Conservation (phyloP, 352 stramenopile species). For the Phytopythium mirpurense region DNA sequence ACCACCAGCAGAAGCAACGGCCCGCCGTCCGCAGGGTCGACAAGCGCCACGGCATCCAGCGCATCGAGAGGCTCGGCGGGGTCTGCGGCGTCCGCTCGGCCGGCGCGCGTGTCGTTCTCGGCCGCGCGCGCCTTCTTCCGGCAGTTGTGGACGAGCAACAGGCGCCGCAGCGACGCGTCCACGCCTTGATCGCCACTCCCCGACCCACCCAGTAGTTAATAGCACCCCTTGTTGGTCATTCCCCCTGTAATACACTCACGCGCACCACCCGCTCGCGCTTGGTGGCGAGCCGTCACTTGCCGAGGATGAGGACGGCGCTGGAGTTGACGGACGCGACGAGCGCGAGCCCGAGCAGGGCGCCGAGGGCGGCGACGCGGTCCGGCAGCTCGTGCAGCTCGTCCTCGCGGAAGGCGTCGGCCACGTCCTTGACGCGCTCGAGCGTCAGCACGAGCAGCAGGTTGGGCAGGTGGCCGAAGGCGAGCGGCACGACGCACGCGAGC, state of each 20-base stretch:
- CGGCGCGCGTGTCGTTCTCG: slow-evolving; percentile 47
- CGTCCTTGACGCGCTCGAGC: slow-evolving; percentile 54
- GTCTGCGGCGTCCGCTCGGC: slow-evolving; percentile 10
- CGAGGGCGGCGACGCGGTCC: slow-evolving; percentile 43
- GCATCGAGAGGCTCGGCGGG: slow-evolving; percentile 1
- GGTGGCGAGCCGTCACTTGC: slow-evolving; percentile 1
- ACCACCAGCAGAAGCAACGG: too few relatives aligned
- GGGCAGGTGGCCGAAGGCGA: slow-evolving; percentile 52
- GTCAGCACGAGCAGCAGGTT: slow-evolving; percentile 62
- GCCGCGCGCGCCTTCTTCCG: slow-evolving; percentile 68
- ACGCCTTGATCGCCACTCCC: background rate
- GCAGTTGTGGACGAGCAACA: slow-evolving; percentile 40
- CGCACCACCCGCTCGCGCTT: background rate
- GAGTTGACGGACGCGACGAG: slow-evolving; percentile 50
- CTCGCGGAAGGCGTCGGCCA: slow-evolving; percentile 65
- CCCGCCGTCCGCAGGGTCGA: too few relatives aligned
- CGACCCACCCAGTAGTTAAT: background rate
- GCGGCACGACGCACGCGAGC: slow-evolving; percentile 35
- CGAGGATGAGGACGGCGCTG: slow-evolving; percentile 27
- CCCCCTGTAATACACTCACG: background rate
- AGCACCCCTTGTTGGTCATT: background rate
- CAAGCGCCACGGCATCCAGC: background rate
- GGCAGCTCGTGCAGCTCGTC: slow-evolving; percentile 57
- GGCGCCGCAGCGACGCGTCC: slow-evolving; percentile 4
- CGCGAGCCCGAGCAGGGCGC: slow-evolving; percentile 31